Base-by-base conservation (phyloP, 2,329 filamentous ascomycete species). In the Davidsoniella neocaledoniae region DNA sequence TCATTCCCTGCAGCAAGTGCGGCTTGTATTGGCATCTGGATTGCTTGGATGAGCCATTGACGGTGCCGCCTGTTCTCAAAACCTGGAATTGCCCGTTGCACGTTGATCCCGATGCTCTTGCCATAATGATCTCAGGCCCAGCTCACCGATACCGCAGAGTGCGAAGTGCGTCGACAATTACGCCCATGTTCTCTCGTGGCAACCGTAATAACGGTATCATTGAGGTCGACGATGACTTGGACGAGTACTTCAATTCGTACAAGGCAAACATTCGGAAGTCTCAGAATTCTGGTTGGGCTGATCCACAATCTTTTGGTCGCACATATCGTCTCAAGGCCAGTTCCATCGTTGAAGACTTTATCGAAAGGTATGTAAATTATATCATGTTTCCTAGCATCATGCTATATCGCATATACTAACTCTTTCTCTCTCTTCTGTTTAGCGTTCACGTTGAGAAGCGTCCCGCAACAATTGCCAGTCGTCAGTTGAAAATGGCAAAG, bases 21-120 rank as follows among this genome's bases (percentile, higher is more conserved):
- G 71, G 76, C 10, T 73, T 86, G 33, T 74, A 81, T 60, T 98
- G 88, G 83, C 91, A 98, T 66, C 70, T 94, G 47, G 90, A 96
- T 64, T 98, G 91, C 64, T 69, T 94, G 14, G 81, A 93, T 60
- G 85, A 86, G 25, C 88, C 90, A 33, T 67, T 88, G 59, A 79
- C 87, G 33, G 78, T 83, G 50, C 83, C 86, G 38, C 88, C 88
- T 9, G 73, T 79, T 46, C 71, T 81, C 47, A 78, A 81, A 58
- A 82, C 79, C 50, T 98, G 87, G 86, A 82, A 79, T 64, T 98
- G 91, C 61, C 90, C 90, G 46, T 79, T 83, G 55, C 91, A 98
- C 61, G 71, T 83, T 40, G 85, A 91, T 48, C 80, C 90, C 55
- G 73, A 88, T 51, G 70, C 94, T 51, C 67, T 66, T 26, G 67